Base-by-base conservation (phyloP, 164 flowering plant species). In the Liriodendron chinense region DNA sequence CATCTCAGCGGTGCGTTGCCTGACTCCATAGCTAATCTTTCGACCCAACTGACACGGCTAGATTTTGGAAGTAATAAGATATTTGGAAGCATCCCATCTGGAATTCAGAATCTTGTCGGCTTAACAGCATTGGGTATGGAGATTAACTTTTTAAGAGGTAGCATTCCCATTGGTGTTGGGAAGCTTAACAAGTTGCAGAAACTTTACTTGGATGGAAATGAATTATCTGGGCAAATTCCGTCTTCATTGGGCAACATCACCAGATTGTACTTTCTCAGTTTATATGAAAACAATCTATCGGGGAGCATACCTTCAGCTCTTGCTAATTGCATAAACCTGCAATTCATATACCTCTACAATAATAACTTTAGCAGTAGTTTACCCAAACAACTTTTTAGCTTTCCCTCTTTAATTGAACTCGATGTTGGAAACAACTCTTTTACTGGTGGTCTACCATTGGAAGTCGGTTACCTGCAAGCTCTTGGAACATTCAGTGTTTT, bases 11-110 rank as follows among this genome's bases (percentile, higher is more conserved):
- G 72, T 12, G n/a, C 21, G 7, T 24, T 78, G 47, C 80, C 76
- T 9, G 47, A 59, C 28, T 73, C 80, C 61, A 47, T 78, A 12
- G 72, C 59, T 20, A 78, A 78, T 13, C 65, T 78, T 12, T 73
- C 76, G 9, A 73, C 69, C 24, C 43, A 56, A 7, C 69, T 77
- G 6, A 4, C 5, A 34, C 5, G 6, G 7, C 5, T 34, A 34
- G 43, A 4, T n/a, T n/a, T n/a, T n/a, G n/a, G n/a, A 20, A 9
- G 8, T 7, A 65, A 72, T 47, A 14, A 18, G 1, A 77, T 77
- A 10, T 22, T 13, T 53, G 75, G 75, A 28, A 77, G 57, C 47
- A 65, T 77, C 57, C 79, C 79, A 12, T 6, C 7, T 10, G 64
- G 79, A 9, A 72, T 77, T 24, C 57, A 47, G 57, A 72, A 73